A percentile compares a stretch with the other conserved stretches of the same genome.
These are phyloP conservation scores for Letharia columbiana DNA, from an alignment of 495 filamentous ascomycete genomes.

Conservation along the genomic window DNA sequence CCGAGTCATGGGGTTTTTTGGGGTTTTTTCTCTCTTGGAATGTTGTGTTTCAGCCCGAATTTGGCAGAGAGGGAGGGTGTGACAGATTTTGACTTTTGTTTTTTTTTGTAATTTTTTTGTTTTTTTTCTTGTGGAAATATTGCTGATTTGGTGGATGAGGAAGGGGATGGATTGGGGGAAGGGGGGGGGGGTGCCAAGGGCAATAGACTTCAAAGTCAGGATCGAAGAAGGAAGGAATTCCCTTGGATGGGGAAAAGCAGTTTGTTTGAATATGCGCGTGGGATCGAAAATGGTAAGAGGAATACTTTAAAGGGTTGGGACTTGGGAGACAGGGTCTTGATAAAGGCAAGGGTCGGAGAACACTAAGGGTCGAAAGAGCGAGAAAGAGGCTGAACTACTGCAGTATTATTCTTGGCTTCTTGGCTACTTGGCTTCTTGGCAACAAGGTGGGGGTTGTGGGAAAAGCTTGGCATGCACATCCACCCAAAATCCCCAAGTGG, in stretches of 20 bases:
- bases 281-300: constrained; percentile 15
- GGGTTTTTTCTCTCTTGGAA: background rate
- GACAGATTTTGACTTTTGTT: background rate
- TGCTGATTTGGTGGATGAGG: too few species aligned
- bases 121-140: too few species aligned
- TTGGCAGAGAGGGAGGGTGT: background rate
- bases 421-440: background rate
- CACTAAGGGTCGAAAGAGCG: background rate
- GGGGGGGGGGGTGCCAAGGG: background rate
- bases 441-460: background rate
- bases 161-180: too few species aligned
- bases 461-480: constrained; percentile 3
- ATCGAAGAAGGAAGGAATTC: background rate
- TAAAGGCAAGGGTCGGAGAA: constrained; percentile 1
- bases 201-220: background rate
- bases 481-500: background rate
- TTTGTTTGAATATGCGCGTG: constrained; percentile 11
- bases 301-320: too few species aligned
- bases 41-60: constrained; percentile 3
- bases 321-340: constrained; percentile 1
- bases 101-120: too few species aligned
- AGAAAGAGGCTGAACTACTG: background rate
- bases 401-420: too few species aligned
- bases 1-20: too few species aligned
- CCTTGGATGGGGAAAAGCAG: background rate